Percentiles rank a stretch among this genome's conserved stretches.
Evolutionary conservation across 345 rosid species (phyloP).

Genomic region (Lenwebbia sp.): DNA sequence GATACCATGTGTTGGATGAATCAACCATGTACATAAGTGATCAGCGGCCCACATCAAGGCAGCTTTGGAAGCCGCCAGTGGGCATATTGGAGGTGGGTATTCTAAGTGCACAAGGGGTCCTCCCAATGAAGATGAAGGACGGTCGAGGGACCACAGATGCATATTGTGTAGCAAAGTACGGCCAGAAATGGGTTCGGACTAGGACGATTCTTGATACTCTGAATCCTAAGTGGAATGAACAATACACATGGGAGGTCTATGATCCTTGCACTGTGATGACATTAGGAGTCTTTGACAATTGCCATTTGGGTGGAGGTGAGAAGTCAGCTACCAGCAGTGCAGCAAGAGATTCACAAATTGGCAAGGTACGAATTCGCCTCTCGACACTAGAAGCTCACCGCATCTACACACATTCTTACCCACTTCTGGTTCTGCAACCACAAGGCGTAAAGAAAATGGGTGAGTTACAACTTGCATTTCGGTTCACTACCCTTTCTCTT

Average conservation of each 20-base stretch:
- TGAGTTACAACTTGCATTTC: constrained; percentile 54
- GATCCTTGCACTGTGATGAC: constrained; percentile 88
- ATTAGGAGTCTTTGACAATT: constrained; percentile 65
- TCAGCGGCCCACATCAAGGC: constrained; percentile 78
- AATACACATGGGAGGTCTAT: constrained; percentile 86
- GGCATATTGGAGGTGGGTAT: constrained; percentile 79
- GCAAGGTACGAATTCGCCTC: constrained; percentile 70
- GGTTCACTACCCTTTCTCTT: constrained; percentile 60
- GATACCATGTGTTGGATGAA: constrained; percentile 91
- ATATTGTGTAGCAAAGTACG: constrained; percentile 74
- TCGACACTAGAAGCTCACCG: constrained; percentile 70
- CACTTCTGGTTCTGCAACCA: constrained; percentile 63
- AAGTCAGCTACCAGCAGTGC: constrained; percentile 10
- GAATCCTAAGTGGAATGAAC: constrained; percentile 74
- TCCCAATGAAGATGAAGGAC: constrained; percentile 75
- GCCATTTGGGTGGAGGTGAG: constrained; percentile 41
- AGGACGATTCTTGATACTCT: constrained; percentile 48
- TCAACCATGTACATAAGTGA: constrained; percentile 82
- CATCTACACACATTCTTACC: constrained; percentile 63
- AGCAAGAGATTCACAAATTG: constrained; percentile 56
- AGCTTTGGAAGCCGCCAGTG: constrained; percentile 73
- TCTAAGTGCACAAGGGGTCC: constrained; percentile 53
- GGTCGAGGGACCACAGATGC: constrained; percentile 60
- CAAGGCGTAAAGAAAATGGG: constrained; percentile 76
- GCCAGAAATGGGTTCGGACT: constrained; percentile 87